phyloP scores from a whole-genome alignment of 2,329 filamentous ascomycete species.

The Aspergillus flavus region DNA sequence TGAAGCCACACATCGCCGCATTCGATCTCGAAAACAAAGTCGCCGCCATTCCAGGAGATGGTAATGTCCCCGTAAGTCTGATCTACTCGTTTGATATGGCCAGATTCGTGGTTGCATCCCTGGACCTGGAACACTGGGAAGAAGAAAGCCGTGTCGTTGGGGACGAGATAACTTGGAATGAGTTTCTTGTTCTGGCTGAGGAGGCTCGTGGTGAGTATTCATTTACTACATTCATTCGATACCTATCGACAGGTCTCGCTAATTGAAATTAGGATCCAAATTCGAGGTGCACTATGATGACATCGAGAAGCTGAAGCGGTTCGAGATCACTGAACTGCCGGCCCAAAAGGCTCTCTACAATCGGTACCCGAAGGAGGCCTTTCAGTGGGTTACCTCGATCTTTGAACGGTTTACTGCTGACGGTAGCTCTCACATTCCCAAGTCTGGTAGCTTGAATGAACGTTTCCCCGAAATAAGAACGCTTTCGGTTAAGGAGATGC shows the following conservation, averaged over 20 bases:
- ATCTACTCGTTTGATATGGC: slow-evolving; percentile 30
- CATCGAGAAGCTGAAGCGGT: slow-evolving; percentile 31
- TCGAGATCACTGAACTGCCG: slow-evolving; percentile 35
- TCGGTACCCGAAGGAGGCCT: slow-evolving; percentile 24
- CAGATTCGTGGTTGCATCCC: slow-evolving; percentile 20
- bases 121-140: slow-evolving; percentile 23
- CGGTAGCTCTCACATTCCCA: not conserved
- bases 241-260: not conserved
- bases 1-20: slow-evolving; percentile 17
- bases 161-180: slow-evolving; percentile 29
- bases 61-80: slow-evolving; percentile 20
- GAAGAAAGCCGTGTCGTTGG: slow-evolving; percentile 23
- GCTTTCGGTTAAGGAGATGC: slow-evolving; percentile 4
- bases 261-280: slow-evolving; percentile 18
- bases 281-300: slow-evolving; percentile 33
- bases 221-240: not conserved
- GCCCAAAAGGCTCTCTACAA: slow-evolving; percentile 23
- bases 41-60: slow-evolving; percentile 27
- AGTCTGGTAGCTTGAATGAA: slow-evolving; percentile 21
- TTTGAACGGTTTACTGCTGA: slow-evolving; percentile 21
- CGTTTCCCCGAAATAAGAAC: slow-evolving; percentile 24
- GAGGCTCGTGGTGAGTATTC: slow-evolving; percentile 18
- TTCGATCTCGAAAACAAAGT: slow-evolving; percentile 22
- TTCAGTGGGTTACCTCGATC: slow-evolving; percentile 22
- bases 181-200: slow-evolving; percentile 26